Evolutionary conservation across 768 basidiomycete genomes (phyloP), one percentile per base, ranked within the genome.

Genomic region (Vishniacozyma victoriae): DNA sequence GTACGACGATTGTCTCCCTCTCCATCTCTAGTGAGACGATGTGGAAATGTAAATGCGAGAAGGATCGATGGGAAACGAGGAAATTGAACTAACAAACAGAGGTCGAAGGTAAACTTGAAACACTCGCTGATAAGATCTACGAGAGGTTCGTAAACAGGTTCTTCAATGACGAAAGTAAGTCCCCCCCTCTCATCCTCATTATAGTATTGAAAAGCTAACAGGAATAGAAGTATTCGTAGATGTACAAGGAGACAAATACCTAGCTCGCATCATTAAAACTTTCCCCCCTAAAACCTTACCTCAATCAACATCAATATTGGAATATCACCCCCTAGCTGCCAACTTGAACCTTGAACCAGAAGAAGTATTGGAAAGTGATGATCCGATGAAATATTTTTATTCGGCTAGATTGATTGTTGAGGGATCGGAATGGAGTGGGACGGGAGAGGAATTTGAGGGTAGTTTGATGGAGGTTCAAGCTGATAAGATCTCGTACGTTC

Each of bases 141-240:
- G 92, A 96, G 55, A 85, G 95, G 44, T 97, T 90, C 79, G 90
- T 91, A 63, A 87, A 97, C 75, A 81, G 95, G 24, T 99, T 90
- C 73, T 97, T 90, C 73, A 75, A 79, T 35, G 83, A 82, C 59
- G 95, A 99, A 74, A 84, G 90, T 92, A 64, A 52, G 90, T 81
- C 24, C 6, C 3, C 18, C 18, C 16, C n/a, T n/a, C 3, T 24
- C 5, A 38, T n/a, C 35, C 13, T 27, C 3, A 35, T 22, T 1
- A 2, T 18, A 27, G n/a, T 16, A 39, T 11, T 13, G 24, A 20
- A 35, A n/a, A 36, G 33, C 33, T 23, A 23, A 40, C 9, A 7
- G 38, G 41, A 19, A 24, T 64, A 92, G 88, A 79, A 74, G 82
- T 93, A 45, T 80, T 88, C 50, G 83, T 96, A 48, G 90, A 96